These are phyloP conservation scores for Gyromitra esculenta DNA, from an alignment of 2,329 filamentous ascomycete species.

Conservation along the genomic window DNA sequence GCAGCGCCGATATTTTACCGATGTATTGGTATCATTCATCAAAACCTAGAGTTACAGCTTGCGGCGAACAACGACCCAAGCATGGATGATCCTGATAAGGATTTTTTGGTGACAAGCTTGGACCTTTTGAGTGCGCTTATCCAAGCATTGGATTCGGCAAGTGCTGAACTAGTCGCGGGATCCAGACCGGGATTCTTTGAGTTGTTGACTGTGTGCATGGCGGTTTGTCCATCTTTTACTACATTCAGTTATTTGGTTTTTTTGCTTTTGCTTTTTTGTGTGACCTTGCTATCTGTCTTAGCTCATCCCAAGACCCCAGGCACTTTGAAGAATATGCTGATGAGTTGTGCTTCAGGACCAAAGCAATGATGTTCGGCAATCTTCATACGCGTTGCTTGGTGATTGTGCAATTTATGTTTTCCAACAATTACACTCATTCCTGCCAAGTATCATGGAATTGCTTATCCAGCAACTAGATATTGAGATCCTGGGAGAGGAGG, in stretches of 20 bases:
- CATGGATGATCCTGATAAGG: conserved; percentile 76
- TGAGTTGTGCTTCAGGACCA: conserved; percentile 68
- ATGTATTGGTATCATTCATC: conserved; percentile 89
- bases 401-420: conserved; percentile 96
- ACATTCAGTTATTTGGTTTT: conserved; percentile 3
- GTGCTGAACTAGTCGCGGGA: conserved; percentile 76
- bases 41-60: conserved; percentile 84
- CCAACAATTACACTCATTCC: conserved; percentile 76
- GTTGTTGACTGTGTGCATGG: conserved; percentile 88
- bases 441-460: conserved; percentile 79
- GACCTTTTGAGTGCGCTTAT: conserved; percentile 93
- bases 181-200: conserved; percentile 89
- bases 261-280: conserved; percentile 26
- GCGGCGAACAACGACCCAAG: conserved; percentile 74
- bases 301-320: background rate
- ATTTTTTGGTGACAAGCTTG: conserved; percentile 93
- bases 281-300: conserved; percentile 8
- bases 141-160: conserved; percentile 80
- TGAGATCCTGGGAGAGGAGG: conserved; percentile 66
- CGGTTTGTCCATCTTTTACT: conserved; percentile 46
- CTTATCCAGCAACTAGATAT: conserved; percentile 89
- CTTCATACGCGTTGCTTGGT: conserved; percentile 90
- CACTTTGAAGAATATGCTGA: conserved; percentile 26
- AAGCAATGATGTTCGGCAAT: conserved; percentile 92
- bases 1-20: conserved; percentile 85